A percentile compares a stretch with the other conserved stretches of the same genome.
These are phyloP conservation scores for Pichia membranifaciens DNA, from an alignment of 805 yeast genomes.

Conservation along the genomic window DNA sequence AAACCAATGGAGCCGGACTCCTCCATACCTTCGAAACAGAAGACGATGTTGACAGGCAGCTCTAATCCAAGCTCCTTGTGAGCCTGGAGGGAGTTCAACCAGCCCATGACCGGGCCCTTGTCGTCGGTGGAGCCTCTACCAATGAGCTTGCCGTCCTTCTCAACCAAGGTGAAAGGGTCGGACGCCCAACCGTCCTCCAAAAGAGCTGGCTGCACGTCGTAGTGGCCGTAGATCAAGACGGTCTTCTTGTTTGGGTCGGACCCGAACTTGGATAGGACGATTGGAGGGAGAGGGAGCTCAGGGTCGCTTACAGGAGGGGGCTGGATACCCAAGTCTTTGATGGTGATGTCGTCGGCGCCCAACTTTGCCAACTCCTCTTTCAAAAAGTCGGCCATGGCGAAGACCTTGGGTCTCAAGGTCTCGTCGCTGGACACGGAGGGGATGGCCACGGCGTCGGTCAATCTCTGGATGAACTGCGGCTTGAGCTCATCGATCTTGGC, in stretches of 20 bases:
- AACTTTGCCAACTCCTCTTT: slow-evolving; percentile 59
- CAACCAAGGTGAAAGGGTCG: slow-evolving; percentile 79
- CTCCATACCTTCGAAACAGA: slow-evolving; percentile 99
- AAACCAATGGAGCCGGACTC: slow-evolving; percentile 94
- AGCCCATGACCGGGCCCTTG: slow-evolving; percentile 96
- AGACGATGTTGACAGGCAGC: slow-evolving; percentile 86
- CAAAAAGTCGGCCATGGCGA: slow-evolving; percentile 83
- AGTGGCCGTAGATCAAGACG: slow-evolving; percentile 90
- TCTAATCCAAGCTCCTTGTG: slow-evolving; percentile 80
- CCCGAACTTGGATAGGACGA: slow-evolving; percentile 88
- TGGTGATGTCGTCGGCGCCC: slow-evolving; percentile 78
- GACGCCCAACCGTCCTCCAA: slow-evolving; percentile 92
- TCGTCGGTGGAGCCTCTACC: slow-evolving; percentile 98
- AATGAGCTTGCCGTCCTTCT: slow-evolving; percentile 61
- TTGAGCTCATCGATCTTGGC: slow-evolving; percentile 67
- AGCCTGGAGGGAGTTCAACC: slow-evolving; percentile 92
- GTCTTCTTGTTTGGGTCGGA: slow-evolving; percentile 77
- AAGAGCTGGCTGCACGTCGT: slow-evolving; percentile 96
- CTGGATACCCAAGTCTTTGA: slow-evolving; percentile 80
- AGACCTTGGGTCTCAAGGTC: slow-evolving; percentile 78
- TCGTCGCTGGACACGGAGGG: slow-evolving; percentile 95
- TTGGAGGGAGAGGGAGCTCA: slow-evolving; percentile 79
- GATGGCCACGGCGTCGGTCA: slow-evolving; percentile 82
- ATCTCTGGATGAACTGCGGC: slow-evolving; percentile 65
- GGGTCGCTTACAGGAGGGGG: slow-evolving; percentile 81